Conservation (phyloP, 2,329 filamentous ascomycete species). For the Trichophyton rubrum region DNA sequence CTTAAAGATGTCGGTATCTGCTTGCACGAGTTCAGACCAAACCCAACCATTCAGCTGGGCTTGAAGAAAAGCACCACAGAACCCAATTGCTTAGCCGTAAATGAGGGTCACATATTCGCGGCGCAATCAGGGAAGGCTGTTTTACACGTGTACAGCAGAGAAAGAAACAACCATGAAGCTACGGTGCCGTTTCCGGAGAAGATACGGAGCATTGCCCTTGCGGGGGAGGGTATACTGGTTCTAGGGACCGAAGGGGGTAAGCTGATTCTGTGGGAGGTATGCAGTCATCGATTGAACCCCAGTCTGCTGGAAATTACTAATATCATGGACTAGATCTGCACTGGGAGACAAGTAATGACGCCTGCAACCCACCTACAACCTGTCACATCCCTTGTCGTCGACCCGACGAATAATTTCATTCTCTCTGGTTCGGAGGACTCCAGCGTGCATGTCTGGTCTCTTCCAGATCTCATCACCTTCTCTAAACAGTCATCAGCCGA, state of each 20-base stretch:
- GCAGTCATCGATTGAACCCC: slow-evolving; percentile 18
- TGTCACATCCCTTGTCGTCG: slow-evolving; percentile 61
- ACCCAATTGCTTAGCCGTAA: slow-evolving; percentile 66
- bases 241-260: slow-evolving; percentile 76
- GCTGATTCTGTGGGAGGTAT: slow-evolving; percentile 84
- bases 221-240: slow-evolving; percentile 51
- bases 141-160: slow-evolving; percentile 78
- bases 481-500: slow-evolving; percentile 32
- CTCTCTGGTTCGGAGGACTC: slow-evolving; percentile 51
- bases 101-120: slow-evolving; percentile 71
- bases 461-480: slow-evolving; percentile 60
- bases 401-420: slow-evolving; percentile 47
- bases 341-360: slow-evolving; percentile 34
- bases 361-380: slow-evolving; percentile 33
- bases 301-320: slow-evolving; percentile 4
- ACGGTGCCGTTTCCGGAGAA: slow-evolving; percentile 77
- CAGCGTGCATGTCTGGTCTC: slow-evolving; percentile 83
- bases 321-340: slow-evolving; percentile 25
- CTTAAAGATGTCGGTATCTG: slow-evolving; percentile 78
- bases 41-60: slow-evolving; percentile 57
- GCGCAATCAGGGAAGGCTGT: slow-evolving; percentile 86
- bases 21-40: slow-evolving; percentile 67
- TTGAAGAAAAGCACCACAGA: slow-evolving; percentile 90
- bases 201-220: slow-evolving; percentile 64
- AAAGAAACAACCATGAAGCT: slow-evolving; percentile 76